phyloP scores from a whole-genome alignment of 2,329 filamentous ascomycete species.

The Colletotrichum agaves region DNA sequence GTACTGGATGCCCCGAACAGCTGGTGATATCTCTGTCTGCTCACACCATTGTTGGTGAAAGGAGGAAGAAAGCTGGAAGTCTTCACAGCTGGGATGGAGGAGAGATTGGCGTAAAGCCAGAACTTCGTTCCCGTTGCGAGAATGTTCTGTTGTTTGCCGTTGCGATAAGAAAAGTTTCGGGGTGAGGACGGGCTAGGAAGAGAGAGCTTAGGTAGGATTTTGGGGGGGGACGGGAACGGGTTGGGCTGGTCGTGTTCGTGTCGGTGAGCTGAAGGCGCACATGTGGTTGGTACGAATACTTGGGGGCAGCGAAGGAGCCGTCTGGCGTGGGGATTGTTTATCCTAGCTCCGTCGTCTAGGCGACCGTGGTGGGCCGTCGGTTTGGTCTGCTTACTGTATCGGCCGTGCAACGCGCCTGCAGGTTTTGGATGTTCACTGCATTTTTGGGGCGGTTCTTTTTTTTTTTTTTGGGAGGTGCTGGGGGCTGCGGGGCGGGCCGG shows the following conservation, averaged over 20 bases:
- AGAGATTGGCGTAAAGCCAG: conserved; percentile 29
- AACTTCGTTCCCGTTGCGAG: conserved; percentile 19
- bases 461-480: no score
- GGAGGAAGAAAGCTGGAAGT: background rate
- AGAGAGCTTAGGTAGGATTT: background rate
- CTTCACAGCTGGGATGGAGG: background rate
- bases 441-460: conserved; percentile 2
- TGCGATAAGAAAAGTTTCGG: conserved; percentile 17
- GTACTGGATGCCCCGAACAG: conserved; percentile 13
- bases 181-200: background rate
- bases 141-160: conserved; percentile 13
- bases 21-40: background rate
- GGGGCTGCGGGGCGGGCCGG: conserved; percentile 29
- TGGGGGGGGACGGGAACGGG: conserved; percentile 7
- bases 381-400: conserved; percentile 1
- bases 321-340: conserved; percentile 33
- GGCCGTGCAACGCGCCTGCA: conserved; percentile 24
- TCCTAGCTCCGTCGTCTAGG: conserved; percentile 28
- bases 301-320: conserved; percentile 2
- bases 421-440: conserved; percentile 20
- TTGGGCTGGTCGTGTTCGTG: conserved; percentile 25
- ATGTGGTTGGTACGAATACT: conserved; percentile 20
- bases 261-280: conserved; percentile 28
- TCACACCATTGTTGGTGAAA: conserved; percentile 31
- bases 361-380: conserved; percentile 23